Evolutionary conservation across 1,139 yeast species (phyloP).

Genomic region (Taphrina betulina): DNA sequence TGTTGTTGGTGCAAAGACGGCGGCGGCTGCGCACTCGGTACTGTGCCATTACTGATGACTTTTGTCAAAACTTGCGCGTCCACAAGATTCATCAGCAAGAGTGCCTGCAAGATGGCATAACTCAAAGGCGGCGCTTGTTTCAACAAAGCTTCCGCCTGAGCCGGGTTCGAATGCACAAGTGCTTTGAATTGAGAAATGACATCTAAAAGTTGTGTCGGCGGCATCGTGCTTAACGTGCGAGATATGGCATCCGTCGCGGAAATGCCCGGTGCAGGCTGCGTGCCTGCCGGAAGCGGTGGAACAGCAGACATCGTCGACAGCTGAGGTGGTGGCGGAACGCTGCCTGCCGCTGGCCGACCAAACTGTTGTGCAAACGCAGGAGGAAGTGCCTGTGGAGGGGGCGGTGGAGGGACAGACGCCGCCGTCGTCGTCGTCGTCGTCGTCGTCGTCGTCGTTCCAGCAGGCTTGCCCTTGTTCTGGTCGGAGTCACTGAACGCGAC

Average conservation of each 20-base stretch:
- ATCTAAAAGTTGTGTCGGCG: constrained; percentile 56
- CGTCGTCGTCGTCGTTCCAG: not conserved
- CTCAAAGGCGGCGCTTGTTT: constrained; percentile 74
- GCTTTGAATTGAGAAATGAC: constrained; percentile 62
- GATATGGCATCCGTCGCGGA: constrained; percentile 65
- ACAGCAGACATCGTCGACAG: constrained; percentile 15
- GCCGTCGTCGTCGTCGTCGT: constrained; percentile 44
- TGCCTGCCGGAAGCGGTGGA: constrained; percentile 37
- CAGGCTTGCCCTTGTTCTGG: constrained; percentile 45
- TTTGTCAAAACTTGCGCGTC: constrained; percentile 55
- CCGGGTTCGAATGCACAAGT: constrained; percentile 63
- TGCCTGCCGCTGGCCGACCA: constrained; percentile 7
- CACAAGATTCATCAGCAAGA: constrained; percentile 60
- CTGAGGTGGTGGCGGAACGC: constrained; percentile 31
- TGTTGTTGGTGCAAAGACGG: constrained; percentile 34
- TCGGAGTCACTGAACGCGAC: constrained; percentile 54
- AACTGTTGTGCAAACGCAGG: constrained; percentile 23
- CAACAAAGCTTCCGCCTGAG: constrained; percentile 61
- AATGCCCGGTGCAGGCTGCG: constrained; percentile 48
- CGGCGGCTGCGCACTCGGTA: constrained; percentile 41
- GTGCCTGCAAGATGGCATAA: constrained; percentile 76
- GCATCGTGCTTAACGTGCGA: constrained; percentile 57
- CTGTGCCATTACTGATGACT: constrained; percentile 41
- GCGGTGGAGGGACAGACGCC: constrained; percentile 41
- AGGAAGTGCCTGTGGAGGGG: constrained; percentile 25